Evolutionary conservation across 108 stramenopile genomes (phyloP).

Genomic region (Cyclotella kingstonii): DNA sequence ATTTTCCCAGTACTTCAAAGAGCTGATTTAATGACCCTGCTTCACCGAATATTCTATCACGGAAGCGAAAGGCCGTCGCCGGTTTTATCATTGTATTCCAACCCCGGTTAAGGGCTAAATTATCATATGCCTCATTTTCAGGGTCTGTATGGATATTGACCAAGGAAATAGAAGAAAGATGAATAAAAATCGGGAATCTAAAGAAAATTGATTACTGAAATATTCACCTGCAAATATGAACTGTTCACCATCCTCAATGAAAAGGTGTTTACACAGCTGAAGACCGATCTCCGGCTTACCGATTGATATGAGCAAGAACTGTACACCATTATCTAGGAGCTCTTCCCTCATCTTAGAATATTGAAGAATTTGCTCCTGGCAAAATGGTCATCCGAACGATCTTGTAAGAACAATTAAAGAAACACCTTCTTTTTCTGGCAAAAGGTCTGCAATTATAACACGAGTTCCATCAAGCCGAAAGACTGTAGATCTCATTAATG

Average conservation of each 20-base stretch:
- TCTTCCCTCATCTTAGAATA: constrained; percentile 52
- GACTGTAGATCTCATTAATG: constrained; percentile 35
- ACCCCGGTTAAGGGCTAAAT: constrained; percentile 55
- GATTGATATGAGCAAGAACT: constrained; percentile 60
- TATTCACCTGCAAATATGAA: constrained; percentile 55
- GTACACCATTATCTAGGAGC: constrained; percentile 48
- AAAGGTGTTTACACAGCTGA: constrained; percentile 58
- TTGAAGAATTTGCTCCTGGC: constrained; percentile 81
- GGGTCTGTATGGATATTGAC: constrained; percentile 37
- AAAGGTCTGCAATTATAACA: constrained; percentile 16
- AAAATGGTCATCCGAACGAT: constrained; percentile 80
- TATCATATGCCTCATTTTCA: constrained; percentile 57
- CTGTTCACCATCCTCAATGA: constrained; percentile 38
- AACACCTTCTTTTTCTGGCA: constrained; percentile 15
- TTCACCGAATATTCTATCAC: constrained; percentile 44
- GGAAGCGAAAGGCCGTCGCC: constrained; percentile 63
- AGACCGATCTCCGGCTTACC: constrained; percentile 64
- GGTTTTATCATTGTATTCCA: constrained; percentile 62
- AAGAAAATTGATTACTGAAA: background rate
- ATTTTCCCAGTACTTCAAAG: constrained; percentile 62
- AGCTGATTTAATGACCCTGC: constrained; percentile 35
- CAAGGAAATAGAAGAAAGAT: background rate
- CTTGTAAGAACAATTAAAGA: constrained; percentile 63
- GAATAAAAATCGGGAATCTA: background rate
- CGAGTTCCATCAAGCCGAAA: constrained; percentile 44